Conservation (phyloP, 2,329 filamentous ascomycete genomes). For the Lasiodiplodia gonubiensis region DNA sequence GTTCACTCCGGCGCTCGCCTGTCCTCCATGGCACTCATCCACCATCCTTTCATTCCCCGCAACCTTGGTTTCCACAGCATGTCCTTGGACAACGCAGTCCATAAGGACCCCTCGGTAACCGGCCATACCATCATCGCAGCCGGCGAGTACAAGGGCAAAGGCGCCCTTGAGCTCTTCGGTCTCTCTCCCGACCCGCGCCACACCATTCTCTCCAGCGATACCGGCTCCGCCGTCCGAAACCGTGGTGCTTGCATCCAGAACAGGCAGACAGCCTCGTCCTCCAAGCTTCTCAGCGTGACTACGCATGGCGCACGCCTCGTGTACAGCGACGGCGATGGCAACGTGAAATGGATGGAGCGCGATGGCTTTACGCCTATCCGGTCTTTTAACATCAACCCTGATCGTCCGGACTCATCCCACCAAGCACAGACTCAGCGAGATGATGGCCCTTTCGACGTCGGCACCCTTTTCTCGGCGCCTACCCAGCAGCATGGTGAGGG, state of each 20-base stretch:
- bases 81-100: constrained; percentile 61
- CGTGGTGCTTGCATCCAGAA: constrained; percentile 60
- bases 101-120: constrained; percentile 57
- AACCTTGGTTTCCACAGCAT: constrained; percentile 59
- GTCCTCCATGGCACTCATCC: constrained; percentile 72
- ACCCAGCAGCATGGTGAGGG: constrained; percentile 48
- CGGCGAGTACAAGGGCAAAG: constrained; percentile 90
- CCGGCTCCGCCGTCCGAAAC: constrained; percentile 36
- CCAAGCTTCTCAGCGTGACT: constrained; percentile 80
- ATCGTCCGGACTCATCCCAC: neutral
- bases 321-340: constrained; percentile 82
- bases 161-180: constrained; percentile 86
- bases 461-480: constrained; percentile 11
- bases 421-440: constrained; percentile 29
- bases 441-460: constrained; percentile 67
- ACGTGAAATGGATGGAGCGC: constrained; percentile 88
- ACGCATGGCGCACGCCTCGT: constrained; percentile 83
- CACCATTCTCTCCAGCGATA: constrained; percentile 40
- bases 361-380: constrained; percentile 69
- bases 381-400: constrained; percentile 62
- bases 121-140: constrained; percentile 77
- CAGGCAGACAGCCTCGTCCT: constrained; percentile 78
- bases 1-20: constrained; percentile 84
- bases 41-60: constrained; percentile 70
- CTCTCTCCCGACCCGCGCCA: constrained; percentile 52